Conservation (phyloP, 768 basidiomycete species). For the Russula ochroleuca region DNA sequence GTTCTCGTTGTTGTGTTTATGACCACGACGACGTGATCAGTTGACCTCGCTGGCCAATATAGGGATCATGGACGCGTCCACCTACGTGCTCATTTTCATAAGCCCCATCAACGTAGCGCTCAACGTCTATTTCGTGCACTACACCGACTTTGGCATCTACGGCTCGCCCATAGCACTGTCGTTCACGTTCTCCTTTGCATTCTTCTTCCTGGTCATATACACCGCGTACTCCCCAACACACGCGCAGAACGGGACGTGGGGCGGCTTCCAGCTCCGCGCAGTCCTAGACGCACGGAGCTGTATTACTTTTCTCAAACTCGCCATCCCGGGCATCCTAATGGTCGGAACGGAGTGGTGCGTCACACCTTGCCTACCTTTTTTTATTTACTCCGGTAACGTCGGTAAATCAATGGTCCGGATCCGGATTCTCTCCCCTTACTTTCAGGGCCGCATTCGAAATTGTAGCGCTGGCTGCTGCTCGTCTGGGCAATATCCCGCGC, state of each 20-base stretch:
- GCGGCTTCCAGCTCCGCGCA: constrained; percentile 45
- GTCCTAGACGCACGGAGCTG: constrained; percentile 51
- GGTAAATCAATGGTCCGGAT: neutral
- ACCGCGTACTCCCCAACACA: constrained; percentile 52
- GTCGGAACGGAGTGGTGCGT: constrained; percentile 74
- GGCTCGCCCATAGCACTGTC: constrained; percentile 67
- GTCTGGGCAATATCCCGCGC: constrained; percentile 59
- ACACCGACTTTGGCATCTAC: constrained; percentile 56
- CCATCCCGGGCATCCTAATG: constrained; percentile 75
- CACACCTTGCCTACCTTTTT: neutral
- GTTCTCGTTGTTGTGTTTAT: neutral
- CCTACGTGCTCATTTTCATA: constrained; percentile 55
- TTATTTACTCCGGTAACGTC: neutral
- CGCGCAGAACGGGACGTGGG: constrained; percentile 59
- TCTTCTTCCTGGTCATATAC: constrained; percentile 48
- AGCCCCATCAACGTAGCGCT: constrained; percentile 62
- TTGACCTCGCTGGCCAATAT: neutral
- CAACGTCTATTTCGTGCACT: constrained; percentile 58
- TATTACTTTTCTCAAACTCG: constrained; percentile 55
- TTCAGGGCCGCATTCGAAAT: constrained; percentile 77
- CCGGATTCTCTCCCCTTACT: neutral
- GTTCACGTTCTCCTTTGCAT: constrained; percentile 66
- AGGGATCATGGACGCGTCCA: constrained; percentile 77
- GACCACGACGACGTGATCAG: neutral
- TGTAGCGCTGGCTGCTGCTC: constrained; percentile 71